Percentiles rank a stretch among this genome's conserved stretches.
Evolutionary conservation across 2,329 filamentous ascomycete species (phyloP).

Genomic region (Trichoderma oligosporum): DNA sequence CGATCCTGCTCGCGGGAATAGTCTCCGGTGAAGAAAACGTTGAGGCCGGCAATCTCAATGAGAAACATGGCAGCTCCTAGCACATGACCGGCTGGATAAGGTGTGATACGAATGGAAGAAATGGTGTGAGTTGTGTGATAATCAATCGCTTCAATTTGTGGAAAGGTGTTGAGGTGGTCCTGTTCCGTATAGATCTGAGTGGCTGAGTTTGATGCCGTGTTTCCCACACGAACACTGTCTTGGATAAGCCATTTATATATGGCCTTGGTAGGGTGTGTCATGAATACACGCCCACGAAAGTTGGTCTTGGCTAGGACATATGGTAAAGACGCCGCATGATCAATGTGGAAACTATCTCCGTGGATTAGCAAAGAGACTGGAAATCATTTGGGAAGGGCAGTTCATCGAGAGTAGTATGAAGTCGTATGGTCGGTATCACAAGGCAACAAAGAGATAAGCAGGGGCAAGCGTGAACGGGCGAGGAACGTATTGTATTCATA

Average conservation of each 20-base stretch:
- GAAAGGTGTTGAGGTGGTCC: constrained; percentile 90
- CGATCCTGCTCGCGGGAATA: constrained; percentile 95
- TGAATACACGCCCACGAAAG: constrained; percentile 94
- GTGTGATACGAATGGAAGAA: constrained; percentile 92
- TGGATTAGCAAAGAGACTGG: constrained; percentile 26
- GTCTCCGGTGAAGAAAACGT: constrained; percentile 96
- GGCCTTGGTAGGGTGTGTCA: constrained; percentile 98
- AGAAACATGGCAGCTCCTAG: constrained; percentile 97
- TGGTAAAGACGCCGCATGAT: constrained; percentile 96
- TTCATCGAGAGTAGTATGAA: constrained; percentile 6
- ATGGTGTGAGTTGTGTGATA: constrained; percentile 98
- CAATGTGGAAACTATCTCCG: constrained; percentile 80
- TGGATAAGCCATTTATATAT: constrained; percentile 99
- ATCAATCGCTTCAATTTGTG: constrained; percentile 93
- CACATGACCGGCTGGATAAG: constrained; percentile 96
- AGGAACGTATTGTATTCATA: constrained; percentile 39
- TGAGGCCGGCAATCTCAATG: constrained; percentile 93
- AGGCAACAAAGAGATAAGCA: constrained; percentile 9
- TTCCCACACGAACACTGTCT: constrained; percentile 88
- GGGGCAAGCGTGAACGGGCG: constrained; percentile 13
- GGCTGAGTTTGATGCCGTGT: constrained; percentile 58
- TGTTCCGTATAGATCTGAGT: constrained; percentile 89
- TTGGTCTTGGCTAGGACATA: constrained; percentile 98
- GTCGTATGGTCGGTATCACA: constrained; percentile 18
- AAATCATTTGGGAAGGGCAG: background rate